Conservation (phyloP, 805 yeast species). For the Grigorovia transvaalensis region DNA sequence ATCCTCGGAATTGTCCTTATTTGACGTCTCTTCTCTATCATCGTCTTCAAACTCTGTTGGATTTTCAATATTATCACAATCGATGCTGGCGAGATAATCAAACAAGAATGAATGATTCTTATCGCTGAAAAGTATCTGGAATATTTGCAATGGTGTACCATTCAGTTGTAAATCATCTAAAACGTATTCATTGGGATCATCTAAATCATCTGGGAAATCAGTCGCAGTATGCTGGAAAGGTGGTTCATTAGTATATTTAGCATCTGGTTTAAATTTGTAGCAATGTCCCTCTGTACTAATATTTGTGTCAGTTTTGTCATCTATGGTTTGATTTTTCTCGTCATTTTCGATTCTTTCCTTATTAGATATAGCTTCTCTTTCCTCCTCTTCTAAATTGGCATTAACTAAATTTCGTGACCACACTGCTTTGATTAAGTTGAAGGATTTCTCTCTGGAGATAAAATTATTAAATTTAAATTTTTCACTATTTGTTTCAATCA, state of each 20-base stretch:
- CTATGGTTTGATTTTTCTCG: slow-evolving; percentile 21
- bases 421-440: slow-evolving; percentile 54
- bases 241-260: slow-evolving; percentile 45
- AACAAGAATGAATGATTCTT: slow-evolving; percentile 34
- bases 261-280: slow-evolving; percentile 28
- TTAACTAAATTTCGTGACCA: slow-evolving; percentile 42
- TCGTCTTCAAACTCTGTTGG: slow-evolving; percentile 21
- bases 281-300: not conserved
- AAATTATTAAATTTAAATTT: slow-evolving; percentile 81
- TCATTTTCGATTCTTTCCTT: slow-evolving; percentile 28
- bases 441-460: slow-evolving; percentile 69
- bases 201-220: slow-evolving; percentile 32
- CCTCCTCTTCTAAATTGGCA: slow-evolving; percentile 4
- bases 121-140: slow-evolving; percentile 59
- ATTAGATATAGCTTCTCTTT: slow-evolving; percentile 6
- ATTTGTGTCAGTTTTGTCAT: slow-evolving; percentile 16
- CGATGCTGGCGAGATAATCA: slow-evolving; percentile 33
- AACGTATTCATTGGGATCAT: slow-evolving; percentile 39
- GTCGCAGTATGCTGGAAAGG: slow-evolving; percentile 59
- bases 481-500: slow-evolving; percentile 51
- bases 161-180: slow-evolving; percentile 31
- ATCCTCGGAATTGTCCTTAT: slow-evolving; percentile 4
- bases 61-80: slow-evolving; percentile 28
- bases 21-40: not conserved
- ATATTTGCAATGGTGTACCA: slow-evolving; percentile 70